phyloP scores from a whole-genome alignment of 768 basidiomycete genomes.

The Leucocoprinus sp. region DNA sequence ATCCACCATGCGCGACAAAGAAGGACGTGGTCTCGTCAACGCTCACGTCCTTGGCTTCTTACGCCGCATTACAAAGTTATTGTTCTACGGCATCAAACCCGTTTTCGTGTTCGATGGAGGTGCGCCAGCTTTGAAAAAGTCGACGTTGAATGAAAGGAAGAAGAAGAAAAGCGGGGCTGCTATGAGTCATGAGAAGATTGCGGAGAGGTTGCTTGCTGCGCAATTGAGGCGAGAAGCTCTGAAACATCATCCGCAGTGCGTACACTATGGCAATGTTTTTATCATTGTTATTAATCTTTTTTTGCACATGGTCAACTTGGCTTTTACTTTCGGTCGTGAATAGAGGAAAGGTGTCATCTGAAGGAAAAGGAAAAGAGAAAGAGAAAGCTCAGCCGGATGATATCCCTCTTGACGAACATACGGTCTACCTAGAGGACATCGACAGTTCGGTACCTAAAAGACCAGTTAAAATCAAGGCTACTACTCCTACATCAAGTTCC shows the following conservation, averaged over 20 bases:
- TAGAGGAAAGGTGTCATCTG: conserved; percentile 15
- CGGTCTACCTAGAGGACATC: conserved; percentile 87
- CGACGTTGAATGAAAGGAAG: conserved; percentile 82
- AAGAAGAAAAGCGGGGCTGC: conserved; percentile 89
- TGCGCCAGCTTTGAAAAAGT: conserved; percentile 82
- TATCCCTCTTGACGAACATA: conserved; percentile 56
- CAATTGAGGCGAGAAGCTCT: conserved; percentile 88
- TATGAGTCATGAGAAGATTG: conserved; percentile 75
- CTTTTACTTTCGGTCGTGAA: too few species aligned
- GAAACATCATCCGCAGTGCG: conserved; percentile 49
- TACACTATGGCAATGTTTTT: conserved; percentile 8
- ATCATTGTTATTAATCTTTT: neutral
- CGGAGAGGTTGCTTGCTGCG: conserved; percentile 87
- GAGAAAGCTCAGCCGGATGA: conserved; percentile 29
- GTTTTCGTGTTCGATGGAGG: conserved; percentile 99
- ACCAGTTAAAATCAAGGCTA: conserved; percentile 30
- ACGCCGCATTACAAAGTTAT: conserved; percentile 84
- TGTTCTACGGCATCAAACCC: conserved; percentile 97
- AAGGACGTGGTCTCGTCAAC: conserved; percentile 83
- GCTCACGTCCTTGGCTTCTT: conserved; percentile 91
- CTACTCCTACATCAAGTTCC: conserved; percentile 37
- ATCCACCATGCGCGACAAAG: conserved; percentile 97
- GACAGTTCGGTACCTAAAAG: conserved; percentile 46
- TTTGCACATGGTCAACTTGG: too few species aligned
- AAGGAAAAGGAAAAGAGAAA: conserved; percentile 26